A percentile compares a stretch with the other conserved stretches of the same genome.
Evolutionary conservation across 768 basidiomycete species (phyloP).

Genomic region (Suillus subalutaceus): DNA sequence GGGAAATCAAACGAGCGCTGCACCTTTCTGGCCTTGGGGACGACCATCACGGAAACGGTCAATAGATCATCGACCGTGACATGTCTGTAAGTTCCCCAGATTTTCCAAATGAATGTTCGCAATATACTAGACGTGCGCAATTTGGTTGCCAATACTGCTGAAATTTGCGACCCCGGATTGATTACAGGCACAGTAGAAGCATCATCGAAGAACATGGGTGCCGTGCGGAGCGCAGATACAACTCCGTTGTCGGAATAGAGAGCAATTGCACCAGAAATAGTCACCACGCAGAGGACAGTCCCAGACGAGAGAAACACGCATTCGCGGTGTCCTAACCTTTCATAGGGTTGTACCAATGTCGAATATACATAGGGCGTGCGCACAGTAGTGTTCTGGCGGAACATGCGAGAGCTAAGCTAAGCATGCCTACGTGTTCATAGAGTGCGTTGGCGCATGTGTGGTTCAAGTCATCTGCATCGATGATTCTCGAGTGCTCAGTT

Average conservation of each 20-base stretch:
- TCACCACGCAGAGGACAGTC: background rate
- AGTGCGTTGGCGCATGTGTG: background rate
- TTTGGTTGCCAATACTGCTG: background rate
- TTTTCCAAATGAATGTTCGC: background rate
- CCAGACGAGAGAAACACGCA: background rate
- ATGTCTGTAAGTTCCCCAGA: background rate
- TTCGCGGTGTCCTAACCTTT: background rate
- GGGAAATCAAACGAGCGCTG: background rate
- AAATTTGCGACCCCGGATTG: background rate
- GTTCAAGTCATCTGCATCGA: background rate
- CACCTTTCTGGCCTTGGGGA: background rate
- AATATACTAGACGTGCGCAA: background rate
- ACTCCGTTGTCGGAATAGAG: background rate
- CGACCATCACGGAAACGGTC: background rate
- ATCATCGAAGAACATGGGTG: background rate
- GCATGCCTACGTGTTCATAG: background rate
- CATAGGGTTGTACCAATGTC: background rate
- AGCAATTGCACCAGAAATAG: background rate
- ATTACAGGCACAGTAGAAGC: background rate
- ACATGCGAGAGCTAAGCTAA: background rate
- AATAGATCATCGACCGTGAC: too few relatives aligned
- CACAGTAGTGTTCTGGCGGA: background rate
- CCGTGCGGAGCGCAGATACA: background rate
- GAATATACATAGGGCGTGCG: background rate
- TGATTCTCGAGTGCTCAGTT: background rate